Percentiles rank a stretch among this genome's conserved stretches.
These are phyloP conservation scores for Alternaria longipes DNA, from an alignment of 2,329 filamentous ascomycete genomes.

Conservation along the genomic window DNA sequence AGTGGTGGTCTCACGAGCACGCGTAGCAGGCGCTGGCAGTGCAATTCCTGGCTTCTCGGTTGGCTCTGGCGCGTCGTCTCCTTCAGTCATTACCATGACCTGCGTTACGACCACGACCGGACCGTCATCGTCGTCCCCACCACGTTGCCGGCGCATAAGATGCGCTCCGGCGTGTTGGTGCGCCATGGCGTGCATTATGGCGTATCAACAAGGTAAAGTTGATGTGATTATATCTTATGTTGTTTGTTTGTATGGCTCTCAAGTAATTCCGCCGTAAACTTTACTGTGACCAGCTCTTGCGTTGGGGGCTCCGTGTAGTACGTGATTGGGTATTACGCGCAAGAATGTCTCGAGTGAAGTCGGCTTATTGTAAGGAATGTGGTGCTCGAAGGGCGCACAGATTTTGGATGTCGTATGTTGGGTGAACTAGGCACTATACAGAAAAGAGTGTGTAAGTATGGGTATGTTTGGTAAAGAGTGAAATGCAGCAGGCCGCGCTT, in stretches of 20 bases:
- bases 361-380: constrained; percentile 43
- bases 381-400: constrained; percentile 22
- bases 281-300: constrained; percentile 23
- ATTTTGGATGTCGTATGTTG: constrained; percentile 36
- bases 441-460: constrained; percentile 42
- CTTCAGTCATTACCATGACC: constrained; percentile 61
- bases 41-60: constrained; percentile 18
- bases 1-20: constrained; percentile 24
- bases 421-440: constrained; percentile 42
- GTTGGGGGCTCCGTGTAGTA: constrained; percentile 9
- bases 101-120: constrained; percentile 40
- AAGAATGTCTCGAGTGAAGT: constrained; percentile 24
- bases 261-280: background rate
- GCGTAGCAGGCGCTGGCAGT: constrained; percentile 33
- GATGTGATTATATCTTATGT: constrained; percentile 5
- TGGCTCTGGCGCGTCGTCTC: constrained; percentile 58
- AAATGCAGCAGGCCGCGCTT: constrained; percentile 46
- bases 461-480: constrained; percentile 41
- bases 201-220: constrained; percentile 5
- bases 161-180: constrained; percentile 41
- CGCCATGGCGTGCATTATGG: constrained; percentile 26
- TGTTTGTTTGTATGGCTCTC: background rate
- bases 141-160: constrained; percentile 42
- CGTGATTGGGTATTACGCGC: constrained; percentile 37
- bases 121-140: constrained; percentile 19